Base-by-base conservation (phyloP, 768 basidiomycete genomes). In the Pisolithus albus region DNA sequence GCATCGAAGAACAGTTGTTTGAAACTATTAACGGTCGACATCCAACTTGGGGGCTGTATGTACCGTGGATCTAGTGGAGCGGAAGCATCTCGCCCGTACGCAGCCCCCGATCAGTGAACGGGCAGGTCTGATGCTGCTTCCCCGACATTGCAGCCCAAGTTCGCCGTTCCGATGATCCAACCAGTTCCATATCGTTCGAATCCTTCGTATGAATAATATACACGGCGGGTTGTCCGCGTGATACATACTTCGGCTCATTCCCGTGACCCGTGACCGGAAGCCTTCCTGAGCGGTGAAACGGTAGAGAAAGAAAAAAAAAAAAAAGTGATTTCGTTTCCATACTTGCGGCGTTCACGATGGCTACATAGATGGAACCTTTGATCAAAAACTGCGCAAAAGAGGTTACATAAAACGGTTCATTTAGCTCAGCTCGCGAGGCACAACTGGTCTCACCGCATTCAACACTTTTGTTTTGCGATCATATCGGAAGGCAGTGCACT, bases 401-500 rank as follows among this genome's bases (percentile, higher is more conserved):
- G 42, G 19, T n/a, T 30, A 28, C 43, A 45, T 30, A 26, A 45
- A 45, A 13, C 24, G 30, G 11, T 11, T 23, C 23, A 43, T 21
- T 15, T 15, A 24, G 42, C 23, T 43, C 42, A 15, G 34, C 3
- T 21, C 23, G 7, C 15, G 9, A 21, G 42, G 42, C 6, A 7
- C 13, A 10, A 26, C 13, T 3, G 24, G 21, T 86, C 91, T 13
- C 86, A 4, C 47, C 21, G n/a, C 47, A 18, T 28, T 1, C 11
- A 13, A 34, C 13, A 34, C 34, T 39, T 23, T 23, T 23, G 21
- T 23, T 23, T 44, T n/a, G 11, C 47, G 47, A 49, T 49, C 38
- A 23, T 11, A 28, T 40, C 47, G 47, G 37, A 49, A 13, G 38
- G 47, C 47, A 13, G 28, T 39, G 26, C 24, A 49, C n/a, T 23